Evolutionary conservation across 108 stramenopile genomes (phyloP).

Genomic region (Ochromonas danica): DNA sequence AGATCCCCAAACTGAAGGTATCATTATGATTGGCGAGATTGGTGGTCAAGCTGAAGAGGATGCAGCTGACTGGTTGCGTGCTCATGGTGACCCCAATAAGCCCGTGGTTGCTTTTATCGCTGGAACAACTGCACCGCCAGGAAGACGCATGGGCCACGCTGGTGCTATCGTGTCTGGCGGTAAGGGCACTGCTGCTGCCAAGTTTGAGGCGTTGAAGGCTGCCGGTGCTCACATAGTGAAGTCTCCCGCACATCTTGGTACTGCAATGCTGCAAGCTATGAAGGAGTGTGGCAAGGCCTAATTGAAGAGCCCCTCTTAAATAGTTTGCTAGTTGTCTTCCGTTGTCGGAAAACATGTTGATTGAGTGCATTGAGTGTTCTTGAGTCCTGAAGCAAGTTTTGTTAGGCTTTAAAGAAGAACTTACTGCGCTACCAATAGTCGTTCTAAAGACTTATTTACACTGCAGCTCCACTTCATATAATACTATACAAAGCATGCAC

Average conservation of each 20-base stretch:
- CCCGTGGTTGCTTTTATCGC: slow-evolving; percentile 99
- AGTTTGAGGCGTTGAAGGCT: slow-evolving; percentile 86
- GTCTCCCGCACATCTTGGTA: slow-evolving; percentile 89
- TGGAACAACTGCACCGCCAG: slow-evolving; percentile 97
- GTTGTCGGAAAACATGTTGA: too few relatives aligned
- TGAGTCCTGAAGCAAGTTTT: too few relatives aligned
- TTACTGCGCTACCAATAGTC: too few relatives aligned
- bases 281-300: slow-evolving; percentile 20
- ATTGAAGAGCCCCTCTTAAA: background rate
- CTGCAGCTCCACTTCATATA: too few relatives aligned
- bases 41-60: slow-evolving; percentile 96
- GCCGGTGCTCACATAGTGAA: slow-evolving; percentile 87
- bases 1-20: slow-evolving; percentile 94
- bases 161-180: slow-evolving; percentile 98
- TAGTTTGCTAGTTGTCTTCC: too few relatives aligned
- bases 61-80: slow-evolving; percentile 94
- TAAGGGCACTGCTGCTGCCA: slow-evolving; percentile 89
- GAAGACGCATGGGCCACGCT: slow-evolving; percentile 98
- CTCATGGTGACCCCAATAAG: slow-evolving; percentile 86
- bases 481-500: too few relatives aligned
- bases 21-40: slow-evolving; percentile 99
- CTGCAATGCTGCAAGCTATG: slow-evolving; percentile 93
- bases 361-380: too few relatives aligned
- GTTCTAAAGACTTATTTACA: too few relatives aligned
- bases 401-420: too few relatives aligned